Conservation (phyloP, 2,329 filamentous ascomycete species). For the Tolypocladium tropicale region DNA sequence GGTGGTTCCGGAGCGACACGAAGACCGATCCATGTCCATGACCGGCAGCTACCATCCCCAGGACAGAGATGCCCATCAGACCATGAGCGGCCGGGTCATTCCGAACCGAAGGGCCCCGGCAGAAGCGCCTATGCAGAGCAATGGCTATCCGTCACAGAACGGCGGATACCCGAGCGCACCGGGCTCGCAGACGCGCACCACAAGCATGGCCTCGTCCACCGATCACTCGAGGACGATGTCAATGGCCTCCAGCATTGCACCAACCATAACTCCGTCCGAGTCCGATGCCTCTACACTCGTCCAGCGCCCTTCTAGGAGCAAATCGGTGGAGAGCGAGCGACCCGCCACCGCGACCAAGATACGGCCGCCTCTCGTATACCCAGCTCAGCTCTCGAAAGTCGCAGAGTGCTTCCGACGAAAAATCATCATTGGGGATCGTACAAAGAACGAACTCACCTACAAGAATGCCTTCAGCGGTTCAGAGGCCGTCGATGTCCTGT, state of each 20-base stretch:
- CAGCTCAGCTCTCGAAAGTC: slow-evolving; percentile 85
- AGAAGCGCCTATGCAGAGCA: slow-evolving; percentile 26
- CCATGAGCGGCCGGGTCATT: slow-evolving; percentile 86
- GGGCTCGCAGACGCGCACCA: slow-evolving; percentile 47
- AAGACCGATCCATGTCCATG: slow-evolving; percentile 95
- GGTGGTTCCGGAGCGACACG: slow-evolving; percentile 80
- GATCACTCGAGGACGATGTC: slow-evolving; percentile 66
- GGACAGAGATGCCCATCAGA: slow-evolving; percentile 75
- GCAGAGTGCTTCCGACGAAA: slow-evolving; percentile 86
- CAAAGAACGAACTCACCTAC: slow-evolving; percentile 95
- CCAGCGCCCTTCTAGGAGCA: slow-evolving; percentile 47
- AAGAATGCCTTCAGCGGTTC: slow-evolving; percentile 94
- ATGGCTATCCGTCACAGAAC: slow-evolving; percentile 24
- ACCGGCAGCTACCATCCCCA: slow-evolving; percentile 60
- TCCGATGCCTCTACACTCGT: slow-evolving; percentile 36
- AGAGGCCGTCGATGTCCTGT: slow-evolving; percentile 90
- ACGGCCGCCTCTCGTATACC: slow-evolving; percentile 80
- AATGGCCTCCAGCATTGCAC: slow-evolving; percentile 75
- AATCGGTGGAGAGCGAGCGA: slow-evolving; percentile 43
- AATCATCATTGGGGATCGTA: slow-evolving; percentile 75
- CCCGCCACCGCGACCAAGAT: slow-evolving; percentile 49
- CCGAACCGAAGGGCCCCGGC: slow-evolving; percentile 52
- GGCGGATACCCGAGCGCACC: slow-evolving; percentile 33
- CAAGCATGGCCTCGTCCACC: slow-evolving; percentile 50
- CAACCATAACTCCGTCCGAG: slow-evolving; percentile 59